phyloP scores from a whole-genome alignment of 2,329 filamentous ascomycete species.

The Coniochaeta sp. region DNA sequence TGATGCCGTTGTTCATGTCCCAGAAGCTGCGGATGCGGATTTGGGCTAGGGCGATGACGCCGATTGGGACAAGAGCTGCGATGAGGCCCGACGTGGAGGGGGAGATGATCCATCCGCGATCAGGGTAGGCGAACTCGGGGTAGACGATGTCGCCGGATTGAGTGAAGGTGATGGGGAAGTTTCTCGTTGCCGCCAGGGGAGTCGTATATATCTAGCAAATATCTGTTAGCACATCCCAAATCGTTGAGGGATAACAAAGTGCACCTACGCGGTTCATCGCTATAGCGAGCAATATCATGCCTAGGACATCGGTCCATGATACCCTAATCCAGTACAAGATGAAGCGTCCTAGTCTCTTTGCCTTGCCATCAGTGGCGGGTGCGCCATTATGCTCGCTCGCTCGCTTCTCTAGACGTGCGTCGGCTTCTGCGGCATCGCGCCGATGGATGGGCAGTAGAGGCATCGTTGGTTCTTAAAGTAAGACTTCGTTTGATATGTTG shows the following conservation, averaged over 20 bases:
- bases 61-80: slow-evolving; percentile 52
- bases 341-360: slow-evolving; percentile 9
- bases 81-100: slow-evolving; percentile 51
- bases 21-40: slow-evolving; percentile 61
- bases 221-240: not conserved
- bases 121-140: slow-evolving; percentile 56
- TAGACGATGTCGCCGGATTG: slow-evolving; percentile 54
- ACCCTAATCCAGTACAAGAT: slow-evolving; percentile 44
- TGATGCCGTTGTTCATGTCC: slow-evolving; percentile 63
- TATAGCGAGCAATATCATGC: slow-evolving; percentile 48
- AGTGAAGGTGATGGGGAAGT: slow-evolving; percentile 53
- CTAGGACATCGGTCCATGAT: slow-evolving; percentile 52
- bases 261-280: slow-evolving; percentile 20
- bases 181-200: slow-evolving; percentile 46
- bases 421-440: not conserved
- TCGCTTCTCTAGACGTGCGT: not conserved
- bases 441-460: not conserved
- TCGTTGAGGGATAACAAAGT: not conserved
- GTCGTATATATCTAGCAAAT: slow-evolving; percentile 38
- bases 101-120: slow-evolving; percentile 54
- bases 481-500: not conserved
- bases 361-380: not conserved
- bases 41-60: slow-evolving; percentile 57
- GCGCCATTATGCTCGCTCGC: not conserved
- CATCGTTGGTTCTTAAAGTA: not conserved